These are phyloP conservation scores for Lactifluus subvellereus DNA, from an alignment of 768 basidiomycete genomes.

Conservation along the genomic window DNA sequence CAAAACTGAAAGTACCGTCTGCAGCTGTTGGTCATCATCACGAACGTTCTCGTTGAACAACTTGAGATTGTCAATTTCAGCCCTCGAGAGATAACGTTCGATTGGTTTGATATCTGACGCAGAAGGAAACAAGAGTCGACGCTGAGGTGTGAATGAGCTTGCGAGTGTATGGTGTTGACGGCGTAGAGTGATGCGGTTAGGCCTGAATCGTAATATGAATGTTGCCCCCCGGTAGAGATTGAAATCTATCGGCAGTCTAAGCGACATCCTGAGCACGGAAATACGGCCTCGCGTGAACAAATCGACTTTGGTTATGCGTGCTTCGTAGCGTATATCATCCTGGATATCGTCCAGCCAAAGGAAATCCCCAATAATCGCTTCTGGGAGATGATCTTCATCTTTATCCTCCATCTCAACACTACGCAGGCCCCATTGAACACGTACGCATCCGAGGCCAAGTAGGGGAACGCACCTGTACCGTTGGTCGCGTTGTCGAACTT, in stretches of 20 bases:
- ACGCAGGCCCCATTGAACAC: neutral
- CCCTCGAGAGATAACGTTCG: slow-evolving; percentile 18
- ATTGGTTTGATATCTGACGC: slow-evolving; percentile 28
- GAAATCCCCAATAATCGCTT: slow-evolving; percentile 10
- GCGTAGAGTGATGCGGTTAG: slow-evolving; percentile 50
- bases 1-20: slow-evolving; percentile 45
- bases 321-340: slow-evolving; percentile 14
- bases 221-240: slow-evolving; percentile 32
- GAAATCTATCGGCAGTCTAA: slow-evolving; percentile 45
- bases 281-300: neutral
- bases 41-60: slow-evolving; percentile 41
- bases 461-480: neutral
- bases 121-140: slow-evolving; percentile 48
- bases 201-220: slow-evolving; percentile 47
- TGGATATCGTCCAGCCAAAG: slow-evolving; percentile 15
- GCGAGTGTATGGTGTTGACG: slow-evolving; percentile 57
- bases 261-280: slow-evolving; percentile 42
- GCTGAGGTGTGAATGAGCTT: slow-evolving; percentile 35
- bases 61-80: slow-evolving; percentile 21
- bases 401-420: slow-evolving; percentile 11
- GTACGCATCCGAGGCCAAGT: neutral
- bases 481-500: neutral
- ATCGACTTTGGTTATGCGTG: neutral
- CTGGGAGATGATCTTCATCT: slow-evolving; percentile 15
- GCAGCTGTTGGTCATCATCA: slow-evolving; percentile 42